phyloP scores from a whole-genome alignment of 805 yeast species.

The Clavispora fructus region DNA sequence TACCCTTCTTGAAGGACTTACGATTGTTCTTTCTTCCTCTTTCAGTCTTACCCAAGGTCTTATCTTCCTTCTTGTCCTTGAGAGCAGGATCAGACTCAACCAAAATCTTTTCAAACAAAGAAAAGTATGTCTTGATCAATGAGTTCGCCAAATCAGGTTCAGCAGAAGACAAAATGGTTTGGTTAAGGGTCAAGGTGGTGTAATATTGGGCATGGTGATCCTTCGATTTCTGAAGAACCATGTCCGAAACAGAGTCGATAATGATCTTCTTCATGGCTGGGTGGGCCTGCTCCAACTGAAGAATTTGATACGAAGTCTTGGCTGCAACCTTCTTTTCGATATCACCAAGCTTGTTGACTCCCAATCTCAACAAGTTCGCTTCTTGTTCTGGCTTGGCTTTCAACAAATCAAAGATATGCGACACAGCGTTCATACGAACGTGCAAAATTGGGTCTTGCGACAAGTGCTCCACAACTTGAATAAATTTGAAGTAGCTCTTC shows the following conservation, averaged over 20 bases:
- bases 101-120: slow-evolving; percentile 77
- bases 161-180: slow-evolving; percentile 76
- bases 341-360: slow-evolving; percentile 93
- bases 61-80: slow-evolving; percentile 32
- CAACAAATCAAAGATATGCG: slow-evolving; percentile 74
- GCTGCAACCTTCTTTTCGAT: slow-evolving; percentile 86
- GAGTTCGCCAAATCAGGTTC: slow-evolving; percentile 81
- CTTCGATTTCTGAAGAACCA: slow-evolving; percentile 63
- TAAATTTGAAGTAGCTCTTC: slow-evolving; percentile 64
- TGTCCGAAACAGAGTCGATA: slow-evolving; percentile 74
- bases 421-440: slow-evolving; percentile 72
- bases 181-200: slow-evolving; percentile 82
- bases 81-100: slow-evolving; percentile 56
- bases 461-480: slow-evolving; percentile 70
- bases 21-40: slow-evolving; percentile 51
- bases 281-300: slow-evolving; percentile 81
- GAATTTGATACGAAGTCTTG: slow-evolving; percentile 73
- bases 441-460: slow-evolving; percentile 90
- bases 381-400: slow-evolving; percentile 95
- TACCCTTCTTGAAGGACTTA: slow-evolving; percentile 73
- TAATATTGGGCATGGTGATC: slow-evolving; percentile 89
- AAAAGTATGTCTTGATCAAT: slow-evolving; percentile 78
- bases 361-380: slow-evolving; percentile 78
- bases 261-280: slow-evolving; percentile 92
- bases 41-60: slow-evolving; percentile 48